Evolutionary conservation across 257 asterid species (phyloP).

Genomic region (Avicennia marina): DNA sequence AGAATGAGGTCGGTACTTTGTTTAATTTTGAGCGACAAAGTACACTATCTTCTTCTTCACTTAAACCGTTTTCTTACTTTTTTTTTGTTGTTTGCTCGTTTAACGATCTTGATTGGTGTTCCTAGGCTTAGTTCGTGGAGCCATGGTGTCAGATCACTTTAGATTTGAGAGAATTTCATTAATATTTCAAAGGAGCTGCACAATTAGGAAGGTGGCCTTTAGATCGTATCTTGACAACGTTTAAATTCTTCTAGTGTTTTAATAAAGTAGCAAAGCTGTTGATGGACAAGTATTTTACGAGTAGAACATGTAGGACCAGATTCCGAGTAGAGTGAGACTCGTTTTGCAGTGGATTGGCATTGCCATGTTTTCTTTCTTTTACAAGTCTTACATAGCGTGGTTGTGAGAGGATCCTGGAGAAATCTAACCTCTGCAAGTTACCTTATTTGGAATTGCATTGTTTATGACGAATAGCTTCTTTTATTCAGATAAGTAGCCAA

Average conservation of each 20-base stretch:
- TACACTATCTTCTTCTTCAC: neutral
- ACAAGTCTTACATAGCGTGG: no score
- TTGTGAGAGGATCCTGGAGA: no score
- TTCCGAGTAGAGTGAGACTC: no score
- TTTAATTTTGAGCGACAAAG: slow-evolving; percentile 15
- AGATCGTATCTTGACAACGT: slow-evolving; percentile 2
- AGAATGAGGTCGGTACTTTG: slow-evolving; percentile 60
- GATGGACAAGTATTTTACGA: neutral
- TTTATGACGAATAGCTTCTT: no score
- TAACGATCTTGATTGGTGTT: slow-evolving; percentile 4
- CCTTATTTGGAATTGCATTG: no score
- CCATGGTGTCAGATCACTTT: neutral
- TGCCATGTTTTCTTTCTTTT: no score
- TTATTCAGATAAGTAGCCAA: no score
- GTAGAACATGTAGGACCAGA: no score
- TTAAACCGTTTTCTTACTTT: neutral
- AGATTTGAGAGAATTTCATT: neutral
- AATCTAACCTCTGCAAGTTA: no score
- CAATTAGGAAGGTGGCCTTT: neutral
- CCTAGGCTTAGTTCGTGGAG: neutral
- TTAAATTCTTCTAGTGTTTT: neutral
- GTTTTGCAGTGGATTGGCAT: no score
- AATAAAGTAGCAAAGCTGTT: neutral
- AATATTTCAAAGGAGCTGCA: neutral
- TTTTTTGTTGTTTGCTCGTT: neutral